Percentiles rank a stretch among this genome's conserved stretches.
phyloP scores from a whole-genome alignment of 2,329 filamentous ascomycete species.

The Fonsecaea erecta region DNA sequence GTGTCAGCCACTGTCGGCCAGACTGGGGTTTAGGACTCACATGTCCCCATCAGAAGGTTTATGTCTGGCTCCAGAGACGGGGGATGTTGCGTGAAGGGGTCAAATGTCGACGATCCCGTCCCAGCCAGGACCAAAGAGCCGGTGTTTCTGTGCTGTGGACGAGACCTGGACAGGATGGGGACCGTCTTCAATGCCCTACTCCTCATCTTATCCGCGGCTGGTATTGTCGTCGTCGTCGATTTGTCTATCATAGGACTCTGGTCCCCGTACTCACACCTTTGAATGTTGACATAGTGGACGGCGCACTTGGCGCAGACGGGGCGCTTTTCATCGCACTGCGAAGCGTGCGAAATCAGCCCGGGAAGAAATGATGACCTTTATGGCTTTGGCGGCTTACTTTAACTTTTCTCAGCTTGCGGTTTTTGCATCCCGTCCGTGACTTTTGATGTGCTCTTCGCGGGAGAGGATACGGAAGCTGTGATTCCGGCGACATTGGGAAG shows the following conservation, averaged over 20 bases:
- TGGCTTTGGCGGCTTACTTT: background rate
- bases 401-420: constrained; percentile 16
- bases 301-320: constrained; percentile 18
- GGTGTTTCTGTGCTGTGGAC: background rate
- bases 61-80: constrained; percentile 14
- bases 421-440: constrained; percentile 7
- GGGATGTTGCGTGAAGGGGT: constrained; percentile 17
- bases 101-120: background rate
- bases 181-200: constrained; percentile 2
- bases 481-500: constrained; percentile 10
- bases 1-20: background rate
- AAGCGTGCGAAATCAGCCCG: background rate
- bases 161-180: constrained; percentile 14
- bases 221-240: background rate
- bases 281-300: constrained; percentile 16
- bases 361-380: background rate
- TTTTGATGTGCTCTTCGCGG: constrained; percentile 11
- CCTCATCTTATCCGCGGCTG: background rate
- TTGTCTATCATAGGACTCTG: background rate
- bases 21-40: background rate
- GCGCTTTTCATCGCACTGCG: constrained; percentile 17
- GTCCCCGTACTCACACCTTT: constrained; percentile 16
- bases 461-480: background rate
- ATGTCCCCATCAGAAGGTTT: constrained; percentile 15
- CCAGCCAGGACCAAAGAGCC: background rate